A percentile compares a stretch with the other conserved stretches of the same genome.
phyloP scores from a whole-genome alignment of 129 eudicot genomes.

The Silybum marianum region DNA sequence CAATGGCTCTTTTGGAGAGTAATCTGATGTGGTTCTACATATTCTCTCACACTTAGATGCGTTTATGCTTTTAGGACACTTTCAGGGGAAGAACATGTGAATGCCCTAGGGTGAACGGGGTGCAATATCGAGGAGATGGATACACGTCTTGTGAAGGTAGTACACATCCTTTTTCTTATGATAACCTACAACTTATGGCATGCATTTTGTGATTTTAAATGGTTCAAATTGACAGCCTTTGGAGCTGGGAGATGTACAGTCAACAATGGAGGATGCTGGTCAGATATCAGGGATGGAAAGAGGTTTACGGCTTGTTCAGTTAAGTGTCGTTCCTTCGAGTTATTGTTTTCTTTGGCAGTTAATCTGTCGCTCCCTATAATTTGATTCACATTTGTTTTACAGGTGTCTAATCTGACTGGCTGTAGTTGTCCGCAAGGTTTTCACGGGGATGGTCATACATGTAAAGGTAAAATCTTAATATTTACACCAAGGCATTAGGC shows the following conservation, averaged over 20 bases:
- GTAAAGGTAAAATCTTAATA: conserved; percentile 50
- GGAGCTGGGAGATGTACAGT: conserved; percentile 91
- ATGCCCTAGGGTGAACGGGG: conserved; percentile 79
- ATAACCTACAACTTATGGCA: background rate
- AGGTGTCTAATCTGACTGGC: conserved; percentile 69
- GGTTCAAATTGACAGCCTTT: conserved; percentile 53
- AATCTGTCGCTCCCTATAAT: background rate
- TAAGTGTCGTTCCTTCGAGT: conserved; percentile 23
- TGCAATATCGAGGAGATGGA: conserved; percentile 95
- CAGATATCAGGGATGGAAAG: conserved; percentile 59
- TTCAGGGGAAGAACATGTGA: conserved; percentile 90
- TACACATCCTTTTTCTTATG: background rate
- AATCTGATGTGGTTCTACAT: too few species aligned
- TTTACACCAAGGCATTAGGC: background rate
- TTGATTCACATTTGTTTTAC: conserved; percentile 13
- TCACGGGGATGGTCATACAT: conserved; percentile 75
- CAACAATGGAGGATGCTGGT: conserved; percentile 94
- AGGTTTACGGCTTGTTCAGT: conserved; percentile 84
- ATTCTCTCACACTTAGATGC: background rate
- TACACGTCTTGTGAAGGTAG: conserved; percentile 79
- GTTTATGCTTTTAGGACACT: conserved; percentile 63
- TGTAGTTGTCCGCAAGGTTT: conserved; percentile 90
- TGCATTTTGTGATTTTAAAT: background rate
- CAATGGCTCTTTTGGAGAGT: too few species aligned
- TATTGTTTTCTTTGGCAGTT: background rate